These are phyloP conservation scores for Fagus crenata DNA, from an alignment of 306 rosid genomes.

Conservation along the genomic window DNA sequence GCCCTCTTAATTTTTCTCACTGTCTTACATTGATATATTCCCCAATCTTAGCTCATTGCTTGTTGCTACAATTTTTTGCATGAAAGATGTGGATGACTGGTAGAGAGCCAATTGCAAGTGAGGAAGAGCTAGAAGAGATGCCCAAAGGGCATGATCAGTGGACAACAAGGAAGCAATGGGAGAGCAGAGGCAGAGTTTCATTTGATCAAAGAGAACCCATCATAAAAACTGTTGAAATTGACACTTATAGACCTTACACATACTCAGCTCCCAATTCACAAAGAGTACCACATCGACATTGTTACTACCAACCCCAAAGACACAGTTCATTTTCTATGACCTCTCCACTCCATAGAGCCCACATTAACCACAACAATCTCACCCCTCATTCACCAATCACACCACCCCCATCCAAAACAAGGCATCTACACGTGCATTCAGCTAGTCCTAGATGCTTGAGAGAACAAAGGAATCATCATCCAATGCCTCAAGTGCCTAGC, in stretches of 20 bases:
- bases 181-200: conserved; percentile 42
- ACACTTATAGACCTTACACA: conserved; percentile 45
- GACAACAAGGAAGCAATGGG: conserved; percentile 33
- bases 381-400: conserved; percentile 34
- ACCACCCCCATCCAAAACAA: conserved; percentile 37
- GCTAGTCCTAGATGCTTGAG: conserved; percentile 44
- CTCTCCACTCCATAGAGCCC: conserved; percentile 26
- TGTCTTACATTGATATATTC: not conserved
- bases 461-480: not conserved
- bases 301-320: conserved; percentile 22
- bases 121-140: conserved; percentile 36
- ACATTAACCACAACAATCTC: conserved; percentile 11
- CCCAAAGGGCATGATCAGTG: conserved; percentile 32
- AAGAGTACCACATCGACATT: conserved; percentile 14
- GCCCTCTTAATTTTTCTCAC: not conserved
- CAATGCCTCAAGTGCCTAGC: conserved; percentile 12
- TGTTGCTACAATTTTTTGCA: not conserved
- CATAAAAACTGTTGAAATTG: conserved; percentile 57
- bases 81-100: conserved; percentile 30
- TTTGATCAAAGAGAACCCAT: conserved; percentile 43
- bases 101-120: conserved; percentile 28
- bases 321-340: conserved; percentile 17
- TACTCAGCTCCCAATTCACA: conserved; percentile 10
- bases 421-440: conserved; percentile 33
- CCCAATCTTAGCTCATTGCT: not conserved